Percentiles rank a stretch among this genome's conserved stretches.
Conservation (phyloP, 192 early-diverging fungal genomes). For the Phlyctochytrium arcticum region DNA sequence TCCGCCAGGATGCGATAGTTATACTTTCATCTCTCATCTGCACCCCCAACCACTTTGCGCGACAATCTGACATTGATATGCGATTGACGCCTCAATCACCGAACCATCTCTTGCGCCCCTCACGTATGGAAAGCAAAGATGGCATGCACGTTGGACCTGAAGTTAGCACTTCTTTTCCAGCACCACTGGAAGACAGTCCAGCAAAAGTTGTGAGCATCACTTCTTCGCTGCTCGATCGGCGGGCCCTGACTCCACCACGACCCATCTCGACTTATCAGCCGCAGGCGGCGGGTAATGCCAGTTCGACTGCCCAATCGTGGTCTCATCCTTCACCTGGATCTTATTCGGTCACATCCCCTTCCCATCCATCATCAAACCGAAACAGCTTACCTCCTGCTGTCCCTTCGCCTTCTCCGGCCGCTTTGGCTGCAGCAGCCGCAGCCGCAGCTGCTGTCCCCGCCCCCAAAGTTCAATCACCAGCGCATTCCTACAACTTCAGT, state of each 20-base stretch:
- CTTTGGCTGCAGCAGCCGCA: constrained; percentile 3
- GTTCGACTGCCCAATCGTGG: neutral
- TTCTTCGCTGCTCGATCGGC: neutral
- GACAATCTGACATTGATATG: neutral
- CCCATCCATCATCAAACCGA: neutral
- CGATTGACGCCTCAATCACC: neutral
- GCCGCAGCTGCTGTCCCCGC: neutral
- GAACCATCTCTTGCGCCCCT: neutral
- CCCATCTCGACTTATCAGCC: neutral
- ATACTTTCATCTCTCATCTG: constrained; percentile 42
- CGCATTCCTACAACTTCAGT: neutral
- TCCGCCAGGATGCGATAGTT: constrained; percentile 41
- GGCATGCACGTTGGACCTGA: neutral
- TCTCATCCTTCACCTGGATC: neutral
- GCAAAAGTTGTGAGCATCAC: too few relatives aligned
- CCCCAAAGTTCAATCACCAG: too few relatives aligned
- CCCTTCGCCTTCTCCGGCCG: constrained; percentile 9
- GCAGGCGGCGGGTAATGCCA: neutral
- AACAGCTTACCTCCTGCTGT: neutral
- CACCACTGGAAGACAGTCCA: too few relatives aligned
- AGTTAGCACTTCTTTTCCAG: neutral
- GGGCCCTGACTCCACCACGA: neutral
- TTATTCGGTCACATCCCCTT: neutral
- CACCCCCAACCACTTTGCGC: constrained; percentile 21
- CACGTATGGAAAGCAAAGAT: neutral